Evolutionary conservation across 1,284 basidiomycete species (phyloP).

Genomic region (Sporisorium scitamineum): DNA sequence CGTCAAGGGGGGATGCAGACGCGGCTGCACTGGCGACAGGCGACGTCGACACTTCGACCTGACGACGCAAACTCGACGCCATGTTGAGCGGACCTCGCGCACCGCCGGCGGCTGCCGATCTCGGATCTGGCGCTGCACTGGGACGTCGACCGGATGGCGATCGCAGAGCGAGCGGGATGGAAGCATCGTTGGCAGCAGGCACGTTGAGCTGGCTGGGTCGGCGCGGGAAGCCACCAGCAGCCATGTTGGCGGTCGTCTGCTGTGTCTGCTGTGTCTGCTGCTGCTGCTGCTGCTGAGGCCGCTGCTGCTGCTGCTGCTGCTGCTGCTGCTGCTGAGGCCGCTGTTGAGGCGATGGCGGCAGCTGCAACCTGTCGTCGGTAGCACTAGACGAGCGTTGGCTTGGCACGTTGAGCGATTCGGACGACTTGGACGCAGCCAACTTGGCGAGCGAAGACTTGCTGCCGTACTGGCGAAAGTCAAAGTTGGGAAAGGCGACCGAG

Average conservation of each 20-base stretch:
- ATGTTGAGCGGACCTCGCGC: constrained; percentile 34
- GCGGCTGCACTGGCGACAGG: constrained; percentile 14
- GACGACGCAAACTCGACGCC: constrained; percentile 58
- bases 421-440: constrained; percentile 41
- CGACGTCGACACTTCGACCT: constrained; percentile 52
- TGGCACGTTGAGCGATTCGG: constrained; percentile 39
- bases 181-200: constrained; percentile 25
- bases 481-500: constrained; percentile 66
- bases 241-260: not conserved
- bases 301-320: constrained; percentile 4
- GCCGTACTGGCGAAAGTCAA: constrained; percentile 51
- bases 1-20: constrained; percentile 29
- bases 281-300: constrained; percentile 9
- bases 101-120: constrained; percentile 18
- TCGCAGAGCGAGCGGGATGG: constrained; percentile 47
- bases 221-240: constrained; percentile 7
- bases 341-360: constrained; percentile 34
- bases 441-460: constrained; percentile 46
- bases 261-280: constrained; percentile 7
- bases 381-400: constrained; percentile 26
- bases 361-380: constrained; percentile 29
- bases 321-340: constrained; percentile 13
- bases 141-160: constrained; percentile 56
- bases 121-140: constrained; percentile 55
- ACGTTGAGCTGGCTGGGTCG: constrained; percentile 37